A percentile compares a stretch with the other conserved stretches of the same genome.
Conservation (phyloP, 2,329 filamentous ascomycete species). For the Ascochyta viciae-villosae region DNA sequence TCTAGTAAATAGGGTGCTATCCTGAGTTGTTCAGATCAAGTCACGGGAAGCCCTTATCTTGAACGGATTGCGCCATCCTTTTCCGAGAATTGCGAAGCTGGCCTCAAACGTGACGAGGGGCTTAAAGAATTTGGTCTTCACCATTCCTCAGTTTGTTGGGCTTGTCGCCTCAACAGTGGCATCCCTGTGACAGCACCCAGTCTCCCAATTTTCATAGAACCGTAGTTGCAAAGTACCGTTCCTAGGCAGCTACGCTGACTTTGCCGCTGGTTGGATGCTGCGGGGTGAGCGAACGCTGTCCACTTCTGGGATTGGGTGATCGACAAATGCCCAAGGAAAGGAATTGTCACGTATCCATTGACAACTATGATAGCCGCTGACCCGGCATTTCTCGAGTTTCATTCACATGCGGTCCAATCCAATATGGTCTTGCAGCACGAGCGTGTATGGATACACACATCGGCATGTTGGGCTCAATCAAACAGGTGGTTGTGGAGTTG, state of each 20-base stretch:
- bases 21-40: neutral
- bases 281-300: neutral
- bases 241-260: neutral
- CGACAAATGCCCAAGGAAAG: neutral
- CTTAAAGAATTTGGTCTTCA: conserved; percentile 2
- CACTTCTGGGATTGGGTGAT: neutral
- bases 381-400: neutral
- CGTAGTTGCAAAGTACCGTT: neutral
- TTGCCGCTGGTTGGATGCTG: neutral
- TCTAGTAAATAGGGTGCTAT: neutral
- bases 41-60: neutral
- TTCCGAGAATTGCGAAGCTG: neutral
- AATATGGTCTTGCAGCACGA: neutral
- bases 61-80: neutral
- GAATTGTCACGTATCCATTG: neutral
- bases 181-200: neutral
- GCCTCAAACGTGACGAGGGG: neutral
- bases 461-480: neutral
- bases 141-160: conserved; percentile 10
- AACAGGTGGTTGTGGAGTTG: neutral
- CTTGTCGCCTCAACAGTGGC: neutral
- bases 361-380: neutral
- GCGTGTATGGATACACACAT: neutral
- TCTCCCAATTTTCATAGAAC: neutral
- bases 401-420: neutral